A percentile compares a stretch with the other conserved stretches of the same genome.
These are phyloP conservation scores for Plasmopara halstedii DNA, from an alignment of 352 stramenopile species.

Conservation along the genomic window DNA sequence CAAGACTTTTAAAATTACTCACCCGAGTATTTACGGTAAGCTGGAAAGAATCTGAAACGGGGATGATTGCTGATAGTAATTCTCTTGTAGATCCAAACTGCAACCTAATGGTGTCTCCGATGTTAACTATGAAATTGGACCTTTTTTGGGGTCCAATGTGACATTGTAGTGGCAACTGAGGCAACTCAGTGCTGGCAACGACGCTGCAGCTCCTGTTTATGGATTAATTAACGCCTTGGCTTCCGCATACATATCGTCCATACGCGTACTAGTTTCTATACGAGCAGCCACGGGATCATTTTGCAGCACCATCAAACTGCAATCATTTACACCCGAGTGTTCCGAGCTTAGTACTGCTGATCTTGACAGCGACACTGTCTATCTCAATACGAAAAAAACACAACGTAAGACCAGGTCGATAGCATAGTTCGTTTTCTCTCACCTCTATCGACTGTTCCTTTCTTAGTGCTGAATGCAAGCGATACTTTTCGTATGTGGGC, in stretches of 20 bases:
- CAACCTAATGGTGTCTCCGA: constrained; percentile 23
- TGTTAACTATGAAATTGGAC: constrained; percentile 14
- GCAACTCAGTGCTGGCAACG: constrained; percentile 10
- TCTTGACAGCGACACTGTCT: constrained; percentile 18
- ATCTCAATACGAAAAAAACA: neutral
- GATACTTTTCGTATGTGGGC: constrained; percentile 14
- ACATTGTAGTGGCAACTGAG: constrained; percentile 17
- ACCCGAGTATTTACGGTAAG: constrained; percentile 3
- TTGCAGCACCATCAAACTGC: neutral
- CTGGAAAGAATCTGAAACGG: constrained; percentile 6
- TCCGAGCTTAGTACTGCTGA: constrained; percentile 9
- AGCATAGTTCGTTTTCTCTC: neutral
- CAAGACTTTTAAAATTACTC: neutral
- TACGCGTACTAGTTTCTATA: constrained; percentile 14
- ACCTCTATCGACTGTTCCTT: constrained; percentile 19
- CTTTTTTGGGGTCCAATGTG: constrained; percentile 10
- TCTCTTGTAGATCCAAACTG: constrained; percentile 13
- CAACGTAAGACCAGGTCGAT: neutral
- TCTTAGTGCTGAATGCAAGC: constrained; percentile 10
- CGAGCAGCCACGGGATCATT: constrained; percentile 10
- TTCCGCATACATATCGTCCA: constrained; percentile 25
- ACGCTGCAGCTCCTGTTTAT: constrained; percentile 11
- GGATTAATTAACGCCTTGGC: constrained; percentile 17
- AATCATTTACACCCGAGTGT: neutral
- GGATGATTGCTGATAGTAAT: constrained; percentile 14